Conservation (phyloP, 1,284 basidiomycete species). For the Anthracocystis panici-leucophaei region DNA sequence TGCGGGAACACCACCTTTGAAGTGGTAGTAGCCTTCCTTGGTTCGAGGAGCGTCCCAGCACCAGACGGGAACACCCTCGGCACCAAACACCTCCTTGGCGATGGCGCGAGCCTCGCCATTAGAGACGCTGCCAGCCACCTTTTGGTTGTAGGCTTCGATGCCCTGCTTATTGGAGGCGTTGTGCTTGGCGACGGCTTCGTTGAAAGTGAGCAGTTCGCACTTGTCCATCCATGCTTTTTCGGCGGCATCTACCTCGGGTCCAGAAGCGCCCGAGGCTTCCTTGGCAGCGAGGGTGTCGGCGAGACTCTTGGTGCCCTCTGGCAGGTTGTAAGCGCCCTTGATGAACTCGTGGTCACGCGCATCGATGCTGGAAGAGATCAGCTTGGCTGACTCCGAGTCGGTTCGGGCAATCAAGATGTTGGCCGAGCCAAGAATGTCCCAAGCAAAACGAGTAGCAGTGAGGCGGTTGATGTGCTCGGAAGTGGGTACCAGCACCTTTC, state of each 20-base stretch:
- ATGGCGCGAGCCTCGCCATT: slow-evolving; percentile 80
- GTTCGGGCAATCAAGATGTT: slow-evolving; percentile 91
- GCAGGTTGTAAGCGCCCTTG: slow-evolving; percentile 67
- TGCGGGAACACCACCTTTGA: slow-evolving; percentile 83
- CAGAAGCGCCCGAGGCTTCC: slow-evolving; percentile 59
- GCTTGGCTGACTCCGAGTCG: slow-evolving; percentile 88
- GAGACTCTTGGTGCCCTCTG: slow-evolving; percentile 55
- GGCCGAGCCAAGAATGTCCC: slow-evolving; percentile 85
- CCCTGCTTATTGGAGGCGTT: slow-evolving; percentile 70
- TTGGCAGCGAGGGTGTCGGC: slow-evolving; percentile 64
- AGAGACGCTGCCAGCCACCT: slow-evolving; percentile 77
- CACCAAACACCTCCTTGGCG: slow-evolving; percentile 80
- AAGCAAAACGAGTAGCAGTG: slow-evolving; percentile 84
- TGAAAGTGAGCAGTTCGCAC: slow-evolving; percentile 77
- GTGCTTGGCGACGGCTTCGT: slow-evolving; percentile 77
- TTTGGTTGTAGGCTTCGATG: slow-evolving; percentile 73
- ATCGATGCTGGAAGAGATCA: slow-evolving; percentile 87
- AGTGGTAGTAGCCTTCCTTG: slow-evolving; percentile 91
- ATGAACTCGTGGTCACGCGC: slow-evolving; percentile 75
- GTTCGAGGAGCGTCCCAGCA: slow-evolving; percentile 93
- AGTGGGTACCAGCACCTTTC: slow-evolving; percentile 90
- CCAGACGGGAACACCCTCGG: slow-evolving; percentile 77
- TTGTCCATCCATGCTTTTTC: slow-evolving; percentile 69
- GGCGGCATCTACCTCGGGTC: slow-evolving; percentile 61
- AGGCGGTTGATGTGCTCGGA: slow-evolving; percentile 87